Conservation (phyloP, 192 early-diverging fungal genomes). For the Anaeromyces robustus region DNA sequence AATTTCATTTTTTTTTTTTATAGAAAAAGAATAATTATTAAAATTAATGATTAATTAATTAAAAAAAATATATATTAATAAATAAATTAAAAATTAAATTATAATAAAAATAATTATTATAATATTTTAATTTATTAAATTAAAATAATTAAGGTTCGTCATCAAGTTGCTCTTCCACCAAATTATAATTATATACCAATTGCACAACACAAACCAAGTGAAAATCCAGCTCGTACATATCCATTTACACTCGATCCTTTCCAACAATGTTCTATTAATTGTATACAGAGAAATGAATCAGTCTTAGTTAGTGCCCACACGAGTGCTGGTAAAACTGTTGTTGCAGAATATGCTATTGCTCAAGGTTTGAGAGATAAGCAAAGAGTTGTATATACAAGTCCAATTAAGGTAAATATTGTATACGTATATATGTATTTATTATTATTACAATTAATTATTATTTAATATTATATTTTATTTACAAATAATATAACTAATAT, state of each 20-base stretch:
- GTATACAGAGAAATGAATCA: slow-evolving; percentile 80
- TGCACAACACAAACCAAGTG: slow-evolving; percentile 64
- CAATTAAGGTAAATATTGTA: slow-evolving; percentile 86
- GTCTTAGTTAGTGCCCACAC: slow-evolving; percentile 95
- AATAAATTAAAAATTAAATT: too few species aligned
- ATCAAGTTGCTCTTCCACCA: slow-evolving; percentile 85
- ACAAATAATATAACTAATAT: too few species aligned
- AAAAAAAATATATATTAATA: too few species aligned
- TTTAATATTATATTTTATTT: too few species aligned
- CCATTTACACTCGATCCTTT: slow-evolving; percentile 91
- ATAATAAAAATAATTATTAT: too few species aligned
- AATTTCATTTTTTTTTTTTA: too few species aligned
- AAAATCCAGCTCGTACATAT: slow-evolving; percentile 68
- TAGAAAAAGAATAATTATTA: too few species aligned
- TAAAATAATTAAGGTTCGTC: slow-evolving; percentile 43
- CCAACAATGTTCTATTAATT: slow-evolving; percentile 71
- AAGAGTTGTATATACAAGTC: slow-evolving; percentile 89
- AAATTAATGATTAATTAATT: too few species aligned
- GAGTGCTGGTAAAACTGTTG: slow-evolving; percentile 93
- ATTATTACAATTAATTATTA: too few species aligned
- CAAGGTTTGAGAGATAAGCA: slow-evolving; percentile 73
- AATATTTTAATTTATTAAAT: not conserved
- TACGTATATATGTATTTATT: too few species aligned
- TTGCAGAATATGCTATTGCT: slow-evolving; percentile 98
- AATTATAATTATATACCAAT: slow-evolving; percentile 75